Evolutionary conservation across 108 stramenopile species (phyloP).

Genomic region (Schizochytrium sp.): DNA sequence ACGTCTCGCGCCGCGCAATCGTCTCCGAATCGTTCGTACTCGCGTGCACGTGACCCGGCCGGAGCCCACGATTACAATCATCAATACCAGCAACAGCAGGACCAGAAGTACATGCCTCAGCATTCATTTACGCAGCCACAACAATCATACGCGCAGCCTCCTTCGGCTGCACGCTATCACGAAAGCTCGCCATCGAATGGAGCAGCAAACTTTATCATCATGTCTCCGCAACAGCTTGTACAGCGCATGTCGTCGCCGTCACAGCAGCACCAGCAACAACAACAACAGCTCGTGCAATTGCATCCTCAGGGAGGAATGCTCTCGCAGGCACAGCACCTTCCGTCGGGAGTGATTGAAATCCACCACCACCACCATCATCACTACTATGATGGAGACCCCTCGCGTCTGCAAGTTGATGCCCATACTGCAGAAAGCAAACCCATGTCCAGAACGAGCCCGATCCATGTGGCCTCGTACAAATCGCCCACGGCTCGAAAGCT

Average conservation of each 20-base stretch:
- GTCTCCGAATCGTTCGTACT: no score
- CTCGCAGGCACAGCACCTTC: neutral
- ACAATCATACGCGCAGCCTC: no score
- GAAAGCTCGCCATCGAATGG: neutral
- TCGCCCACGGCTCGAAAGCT: neutral
- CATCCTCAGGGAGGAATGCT: neutral
- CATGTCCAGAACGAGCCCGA: neutral
- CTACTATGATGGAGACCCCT: neutral
- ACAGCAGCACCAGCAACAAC: neutral
- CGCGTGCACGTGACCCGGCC: no score
- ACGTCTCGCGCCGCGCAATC: no score
- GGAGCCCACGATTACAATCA: no score
- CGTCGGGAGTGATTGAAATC: neutral
- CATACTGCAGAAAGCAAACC: neutral
- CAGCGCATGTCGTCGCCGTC: neutral
- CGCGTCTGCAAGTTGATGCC: neutral
- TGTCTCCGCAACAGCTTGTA: neutral
- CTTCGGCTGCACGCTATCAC: neutral
- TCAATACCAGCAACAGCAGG: no score
- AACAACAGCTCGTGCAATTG: neutral
- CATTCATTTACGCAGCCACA: no score
- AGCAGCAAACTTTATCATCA: neutral
- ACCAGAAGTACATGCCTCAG: no score
- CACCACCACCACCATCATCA: slow-evolving; percentile 12
- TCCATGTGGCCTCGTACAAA: neutral